phyloP scores from a whole-genome alignment of 208 protist genomes.

The Naegleria gruberi region DNA sequence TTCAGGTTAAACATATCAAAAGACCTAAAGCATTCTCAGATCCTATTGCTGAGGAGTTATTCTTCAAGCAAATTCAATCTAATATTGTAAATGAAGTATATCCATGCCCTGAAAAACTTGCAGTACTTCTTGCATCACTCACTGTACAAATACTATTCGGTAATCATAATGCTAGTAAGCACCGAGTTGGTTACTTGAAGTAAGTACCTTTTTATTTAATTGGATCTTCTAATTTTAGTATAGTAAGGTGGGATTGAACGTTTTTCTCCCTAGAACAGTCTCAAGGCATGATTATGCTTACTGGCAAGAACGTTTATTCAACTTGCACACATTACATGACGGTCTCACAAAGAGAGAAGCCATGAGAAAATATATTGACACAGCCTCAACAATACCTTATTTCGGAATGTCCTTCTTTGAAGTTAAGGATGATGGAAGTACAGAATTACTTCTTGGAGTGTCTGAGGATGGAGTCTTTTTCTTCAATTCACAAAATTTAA shows the following conservation, averaged over 20 bases:
- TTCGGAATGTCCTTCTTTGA: constrained; percentile 49
- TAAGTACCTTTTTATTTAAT: background rate
- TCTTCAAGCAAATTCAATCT: constrained; percentile 45
- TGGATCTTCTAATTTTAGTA: background rate
- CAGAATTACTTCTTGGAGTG: constrained; percentile 39
- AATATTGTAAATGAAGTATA: constrained; percentile 41
- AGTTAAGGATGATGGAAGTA: constrained; percentile 37
- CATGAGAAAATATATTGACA: constrained; percentile 40
- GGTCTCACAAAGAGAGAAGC: constrained; percentile 30
- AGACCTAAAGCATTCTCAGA: background rate
- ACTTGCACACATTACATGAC: constrained; percentile 24
- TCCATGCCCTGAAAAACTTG: constrained; percentile 39
- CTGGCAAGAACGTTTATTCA: constrained; percentile 45
- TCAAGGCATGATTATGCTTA: constrained; percentile 45
- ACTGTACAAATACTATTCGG: constrained; percentile 43
- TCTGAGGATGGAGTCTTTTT: constrained; percentile 43
- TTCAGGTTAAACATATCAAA: background rate
- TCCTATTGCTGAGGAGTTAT: constrained; percentile 37
- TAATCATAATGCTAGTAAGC: constrained; percentile 34
- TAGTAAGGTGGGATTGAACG: constrained; percentile 37
- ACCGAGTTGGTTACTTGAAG: constrained; percentile 24
- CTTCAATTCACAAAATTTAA: constrained; percentile 34
- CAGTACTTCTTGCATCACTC: constrained; percentile 38
- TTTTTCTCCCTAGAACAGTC: constrained; percentile 40
- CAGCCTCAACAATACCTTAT: constrained; percentile 29